Conservation (phyloP, 129 eudicot genomes). For the Heracleum sosnowskyi region DNA sequence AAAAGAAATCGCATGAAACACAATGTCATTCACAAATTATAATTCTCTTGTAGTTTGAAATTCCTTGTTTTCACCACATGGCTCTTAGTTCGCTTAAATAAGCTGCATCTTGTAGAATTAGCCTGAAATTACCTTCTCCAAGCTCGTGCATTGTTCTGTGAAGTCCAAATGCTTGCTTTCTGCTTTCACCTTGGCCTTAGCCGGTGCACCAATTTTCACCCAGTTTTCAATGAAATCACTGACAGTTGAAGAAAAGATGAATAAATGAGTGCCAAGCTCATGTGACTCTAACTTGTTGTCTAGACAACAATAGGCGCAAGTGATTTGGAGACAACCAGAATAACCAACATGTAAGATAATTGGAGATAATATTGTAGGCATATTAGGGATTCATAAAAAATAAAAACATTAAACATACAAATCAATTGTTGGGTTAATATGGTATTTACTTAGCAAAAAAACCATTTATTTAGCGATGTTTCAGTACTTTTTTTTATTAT, state of each 20-base stretch:
- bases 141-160: constrained; percentile 52
- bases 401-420: not conserved
- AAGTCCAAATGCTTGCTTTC: constrained; percentile 30
- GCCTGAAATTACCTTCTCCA: constrained; percentile 64
- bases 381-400: not conserved
- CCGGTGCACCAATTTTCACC: constrained; percentile 76
- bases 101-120: not conserved
- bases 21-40: not conserved
- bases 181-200: constrained; percentile 70
- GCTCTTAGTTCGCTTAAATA: not conserved
- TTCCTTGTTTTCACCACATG: not conserved
- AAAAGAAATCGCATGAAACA: not conserved
- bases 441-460: no score
- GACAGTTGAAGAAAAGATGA: not conserved
- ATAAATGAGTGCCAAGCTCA: not conserved
- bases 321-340: not conserved
- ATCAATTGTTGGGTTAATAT: not conserved
- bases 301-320: not conserved
- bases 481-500: no score
- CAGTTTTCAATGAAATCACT: constrained; percentile 91
- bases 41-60: not conserved
- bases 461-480: no score
- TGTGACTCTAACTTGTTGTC: not conserved
- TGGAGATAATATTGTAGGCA: not conserved
- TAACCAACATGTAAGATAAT: not conserved